Percentiles rank a stretch among this genome's conserved stretches.
These are phyloP conservation scores for Aspergillus sp. DNA, from an alignment of 2,329 filamentous ascomycete genomes.

Conservation along the genomic window DNA sequence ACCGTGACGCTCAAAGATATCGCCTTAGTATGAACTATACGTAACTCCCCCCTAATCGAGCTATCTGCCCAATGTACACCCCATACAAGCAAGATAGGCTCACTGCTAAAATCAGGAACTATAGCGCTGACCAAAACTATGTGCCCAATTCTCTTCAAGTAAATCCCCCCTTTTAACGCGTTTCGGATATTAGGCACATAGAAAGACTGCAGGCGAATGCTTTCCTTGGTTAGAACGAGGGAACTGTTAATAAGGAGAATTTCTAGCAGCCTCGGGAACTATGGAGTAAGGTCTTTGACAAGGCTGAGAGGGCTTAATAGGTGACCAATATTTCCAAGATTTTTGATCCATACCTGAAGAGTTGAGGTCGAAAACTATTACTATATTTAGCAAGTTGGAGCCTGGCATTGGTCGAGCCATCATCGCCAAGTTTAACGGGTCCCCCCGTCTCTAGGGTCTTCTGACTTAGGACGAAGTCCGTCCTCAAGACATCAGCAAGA, in stretches of 20 bases:
- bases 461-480: no score
- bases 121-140: constrained; percentile 61
- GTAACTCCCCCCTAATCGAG: constrained; percentile 40
- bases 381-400: constrained; percentile 23
- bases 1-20: constrained; percentile 53
- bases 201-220: constrained; percentile 20
- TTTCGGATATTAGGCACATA: constrained; percentile 22
- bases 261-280: constrained; percentile 30
- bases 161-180: constrained; percentile 12
- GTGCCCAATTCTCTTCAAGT: constrained; percentile 27
- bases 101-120: constrained; percentile 51
- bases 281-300: constrained; percentile 29
- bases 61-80: constrained; percentile 39
- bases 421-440: constrained; percentile 9
- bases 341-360: constrained; percentile 19
- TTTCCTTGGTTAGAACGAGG: constrained; percentile 23
- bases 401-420: constrained; percentile 19
- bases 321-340: constrained; percentile 22
- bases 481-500: no score
- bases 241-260: constrained; percentile 26
- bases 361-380: constrained; percentile 16
- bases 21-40: constrained; percentile 43
- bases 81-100: constrained; percentile 52
- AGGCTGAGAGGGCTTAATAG: constrained; percentile 21
- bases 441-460: constrained; percentile 5